Evolutionary conservation across 257 asterid genomes (phyloP).

Genomic region (Leptodermis oblonga): DNA sequence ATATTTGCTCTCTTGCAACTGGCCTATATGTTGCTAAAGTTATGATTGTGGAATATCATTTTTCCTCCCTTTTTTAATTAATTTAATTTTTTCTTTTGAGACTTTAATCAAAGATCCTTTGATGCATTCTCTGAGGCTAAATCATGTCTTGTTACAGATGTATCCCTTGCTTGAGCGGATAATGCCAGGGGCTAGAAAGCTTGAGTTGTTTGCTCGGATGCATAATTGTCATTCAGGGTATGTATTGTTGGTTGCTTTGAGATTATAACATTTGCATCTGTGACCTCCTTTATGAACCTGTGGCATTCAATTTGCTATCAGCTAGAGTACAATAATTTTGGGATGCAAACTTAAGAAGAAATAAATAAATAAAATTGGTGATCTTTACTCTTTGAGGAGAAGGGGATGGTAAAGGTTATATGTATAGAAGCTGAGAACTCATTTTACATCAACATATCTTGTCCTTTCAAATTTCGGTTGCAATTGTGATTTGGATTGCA

Average conservation of each 20-base stretch:
- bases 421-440: too few relatives aligned
- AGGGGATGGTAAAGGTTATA: not conserved
- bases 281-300: not conserved
- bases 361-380: not conserved
- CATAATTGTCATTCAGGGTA: conserved; percentile 94
- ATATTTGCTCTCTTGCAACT: not conserved
- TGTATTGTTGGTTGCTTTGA: conserved; percentile 24
- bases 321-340: not conserved
- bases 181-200: conserved; percentile 94
- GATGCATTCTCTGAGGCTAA: not conserved
- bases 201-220: conserved; percentile 96
- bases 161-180: conserved; percentile 91
- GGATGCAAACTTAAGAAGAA: conserved; percentile 1
- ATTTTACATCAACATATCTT: not conserved
- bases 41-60: not conserved
- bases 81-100: not conserved
- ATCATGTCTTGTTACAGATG: conserved; percentile 48
- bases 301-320: not conserved
- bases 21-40: not conserved
- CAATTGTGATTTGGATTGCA: not conserved
- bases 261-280: not conserved
- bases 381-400: not conserved
- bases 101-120: not conserved
- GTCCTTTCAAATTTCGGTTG: not conserved
- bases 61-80: not conserved